Base-by-base conservation (phyloP, 495 filamentous ascomycete species). In the Articulospora tetracladia region DNA sequence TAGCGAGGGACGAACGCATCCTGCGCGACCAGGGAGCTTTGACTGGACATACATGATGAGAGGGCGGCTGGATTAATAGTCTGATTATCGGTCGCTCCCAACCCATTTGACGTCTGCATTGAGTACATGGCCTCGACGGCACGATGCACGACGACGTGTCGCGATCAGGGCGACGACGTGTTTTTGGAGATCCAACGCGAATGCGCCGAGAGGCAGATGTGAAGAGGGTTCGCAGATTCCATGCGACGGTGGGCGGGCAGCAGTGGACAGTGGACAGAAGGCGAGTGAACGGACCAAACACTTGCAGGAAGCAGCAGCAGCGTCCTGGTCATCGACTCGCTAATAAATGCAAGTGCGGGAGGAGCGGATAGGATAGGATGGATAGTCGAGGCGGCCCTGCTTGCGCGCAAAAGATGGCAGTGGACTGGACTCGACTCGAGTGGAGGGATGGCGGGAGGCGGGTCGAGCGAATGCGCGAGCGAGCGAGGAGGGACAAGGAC, bases 11-110 rank as follows among this genome's bases (percentile, higher is more conserved):
- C 39, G 17, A 17, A 44, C 3, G 8, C 39, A 44, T 19, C 17
- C 39, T 44, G 39, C 17, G 11, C 39, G 17, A 19, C 39, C 39
- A 44, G 39, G n/a, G 39, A 34, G 34, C 27, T 47, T 46, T 34
- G 49, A 25, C 32, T 89, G 20, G 22, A 22, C 62, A 58, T 68
- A 68, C 65, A 54, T 65, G 65, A 64, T 47, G 62, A 66, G 52
- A 68, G 72, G 15, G 86, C 87, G 26, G 87, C 87, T 59, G 89
- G 89, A 72, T 93, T 88, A 74, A 93, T 93, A 55, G 89, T 92
- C 34, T 86, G 87, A 60, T 83, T 83, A 79, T 91, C 88, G 65
- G 86, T 80, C 62, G 86, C 80, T 70, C 77, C 83, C 62, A 85
- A 73, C 57, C 83, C 82, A 74, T 85, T 86, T 66, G 79, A 74